Percentiles rank a stretch among this genome's conserved stretches.
These are phyloP conservation scores for Colletotrichum sp. DNA, from an alignment of 2,329 filamentous ascomycete species.

Conservation along the genomic window DNA sequence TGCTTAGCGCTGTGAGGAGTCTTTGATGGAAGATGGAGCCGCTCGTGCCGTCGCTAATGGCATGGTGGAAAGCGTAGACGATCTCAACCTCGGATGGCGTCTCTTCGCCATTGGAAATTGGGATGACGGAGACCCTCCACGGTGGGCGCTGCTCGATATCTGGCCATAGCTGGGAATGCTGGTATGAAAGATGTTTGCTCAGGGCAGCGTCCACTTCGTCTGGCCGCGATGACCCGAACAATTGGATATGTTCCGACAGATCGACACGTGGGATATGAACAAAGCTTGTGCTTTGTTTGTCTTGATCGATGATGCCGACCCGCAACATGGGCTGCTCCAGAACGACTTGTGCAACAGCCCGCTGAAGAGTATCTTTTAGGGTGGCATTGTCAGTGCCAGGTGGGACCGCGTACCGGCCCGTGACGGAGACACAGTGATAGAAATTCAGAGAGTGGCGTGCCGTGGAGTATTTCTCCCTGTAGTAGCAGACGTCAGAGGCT, in stretches of 20 bases:
- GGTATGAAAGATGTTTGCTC: conserved; percentile 37
- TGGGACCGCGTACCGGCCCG: conserved; percentile 44
- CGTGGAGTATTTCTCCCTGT: conserved; percentile 50
- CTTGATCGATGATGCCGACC: conserved; percentile 51
- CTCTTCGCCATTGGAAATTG: neutral
- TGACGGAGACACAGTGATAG: conserved; percentile 50
- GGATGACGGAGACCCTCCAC: conserved; percentile 49
- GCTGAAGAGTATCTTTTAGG: conserved; percentile 30
- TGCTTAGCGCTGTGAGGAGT: conserved; percentile 47
- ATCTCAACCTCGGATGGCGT: conserved; percentile 39
- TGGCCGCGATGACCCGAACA: conserved; percentile 24
- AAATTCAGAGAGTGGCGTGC: conserved; percentile 51
- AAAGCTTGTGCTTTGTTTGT: conserved; percentile 47
- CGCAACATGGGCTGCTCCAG: conserved; percentile 50
- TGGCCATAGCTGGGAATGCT: conserved; percentile 46
- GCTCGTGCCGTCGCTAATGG: conserved; percentile 56
- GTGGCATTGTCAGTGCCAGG: neutral
- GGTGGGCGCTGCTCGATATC: conserved; percentile 44
- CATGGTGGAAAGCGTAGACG: conserved; percentile 57
- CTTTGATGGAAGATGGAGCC: conserved; percentile 53
- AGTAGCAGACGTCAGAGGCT: conserved; percentile 1
- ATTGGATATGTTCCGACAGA: conserved; percentile 47
- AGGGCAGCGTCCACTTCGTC: conserved; percentile 25
- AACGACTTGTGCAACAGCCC: conserved; percentile 45
- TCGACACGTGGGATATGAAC: conserved; percentile 47